phyloP scores from a whole-genome alignment of 2,329 filamentous ascomycete genomes.

The Colletotrichum viniferum region DNA sequence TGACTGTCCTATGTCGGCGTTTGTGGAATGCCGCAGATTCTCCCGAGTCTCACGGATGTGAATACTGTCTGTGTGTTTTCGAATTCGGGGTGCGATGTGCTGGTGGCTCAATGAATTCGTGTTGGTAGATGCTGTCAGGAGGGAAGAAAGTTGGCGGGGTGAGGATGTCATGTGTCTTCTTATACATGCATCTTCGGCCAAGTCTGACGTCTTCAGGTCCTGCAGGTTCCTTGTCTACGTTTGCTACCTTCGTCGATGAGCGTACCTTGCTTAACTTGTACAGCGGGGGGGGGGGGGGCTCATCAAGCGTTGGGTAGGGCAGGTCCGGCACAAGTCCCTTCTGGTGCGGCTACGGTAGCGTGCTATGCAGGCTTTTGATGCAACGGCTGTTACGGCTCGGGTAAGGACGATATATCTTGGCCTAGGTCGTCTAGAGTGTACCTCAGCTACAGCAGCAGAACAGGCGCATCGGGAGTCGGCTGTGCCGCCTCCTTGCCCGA shows the following conservation, averaged over 20 bases:
- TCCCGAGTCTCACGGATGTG: not conserved
- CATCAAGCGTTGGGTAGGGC: not conserved
- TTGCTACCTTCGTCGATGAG: not conserved
- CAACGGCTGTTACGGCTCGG: conserved; percentile 1
- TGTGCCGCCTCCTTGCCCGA: not conserved
- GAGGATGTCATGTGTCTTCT: not conserved
- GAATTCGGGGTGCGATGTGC: not conserved
- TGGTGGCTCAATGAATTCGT: not conserved
- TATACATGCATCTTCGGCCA: not conserved
- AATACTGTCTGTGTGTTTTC: not conserved
- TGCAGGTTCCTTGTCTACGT: not conserved
- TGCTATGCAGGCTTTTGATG: not conserved
- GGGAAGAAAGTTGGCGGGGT: not conserved
- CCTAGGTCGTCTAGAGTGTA: not conserved
- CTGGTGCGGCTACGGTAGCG: not conserved
- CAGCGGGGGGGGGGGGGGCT: not conserved
- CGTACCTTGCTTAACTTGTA: not conserved
- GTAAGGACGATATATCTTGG: not conserved
- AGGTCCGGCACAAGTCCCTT: not conserved
- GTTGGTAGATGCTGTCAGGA: not conserved
- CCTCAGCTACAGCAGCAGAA: not conserved
- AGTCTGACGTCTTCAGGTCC: conserved; percentile 14
- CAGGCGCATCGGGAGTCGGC: not conserved
- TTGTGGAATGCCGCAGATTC: not conserved
- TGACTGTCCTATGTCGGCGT: conserved; percentile 13